Evolutionary conservation across 768 basidiomycete species (phyloP), one percentile per base, ranked within the genome.

Genomic region (Porphyrellus cyaneotinctus): DNA sequence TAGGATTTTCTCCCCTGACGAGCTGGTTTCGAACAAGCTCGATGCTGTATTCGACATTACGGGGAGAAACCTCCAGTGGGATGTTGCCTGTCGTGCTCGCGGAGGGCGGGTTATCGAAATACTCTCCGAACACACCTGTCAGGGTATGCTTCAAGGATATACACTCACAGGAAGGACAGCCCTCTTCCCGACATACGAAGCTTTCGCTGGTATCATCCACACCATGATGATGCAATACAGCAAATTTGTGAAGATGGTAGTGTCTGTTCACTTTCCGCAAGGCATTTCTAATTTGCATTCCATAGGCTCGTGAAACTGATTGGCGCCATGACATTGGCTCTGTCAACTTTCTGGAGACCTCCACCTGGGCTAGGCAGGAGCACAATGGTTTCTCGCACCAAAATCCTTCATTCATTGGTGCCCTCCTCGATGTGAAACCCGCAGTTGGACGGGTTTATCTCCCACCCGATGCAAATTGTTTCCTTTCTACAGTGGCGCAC

Each of bases 361-460:
- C 86, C 7, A 94, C 92, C 0, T 88, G 91, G 79, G 77, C 90
- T 38, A 77, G 90, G 23, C 91, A 89, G 65, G 88, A 89, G 56
- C 88, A 94, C 69, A 93, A 94, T 58, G 91, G 91, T 13, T 95
- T 89, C 72, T 90, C 88, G 15, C 91, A 93, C 62, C 89, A 94
- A 66, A 87, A 90, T 59, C 88, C 89, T 3, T 79, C 84, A 2
- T 89, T 95, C 67, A 92, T 95, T 59, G 86, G 88, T 20, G 86
- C 88, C 0, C 79, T 97, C n/a, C 78, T 95, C 52, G 81, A 84
- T 60, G 72, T 95, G 56, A 92, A 93, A 60, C 76, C 85, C 14
- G 70, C 69, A 33, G 74, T 83, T 52, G 85, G 85, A 0, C 80
- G 91, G 3, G 87, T 92, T 5, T 93, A 91, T 64, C 75, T 93